Conservation (phyloP, 805 yeast genomes). For the Candida broadrunensis region DNA sequence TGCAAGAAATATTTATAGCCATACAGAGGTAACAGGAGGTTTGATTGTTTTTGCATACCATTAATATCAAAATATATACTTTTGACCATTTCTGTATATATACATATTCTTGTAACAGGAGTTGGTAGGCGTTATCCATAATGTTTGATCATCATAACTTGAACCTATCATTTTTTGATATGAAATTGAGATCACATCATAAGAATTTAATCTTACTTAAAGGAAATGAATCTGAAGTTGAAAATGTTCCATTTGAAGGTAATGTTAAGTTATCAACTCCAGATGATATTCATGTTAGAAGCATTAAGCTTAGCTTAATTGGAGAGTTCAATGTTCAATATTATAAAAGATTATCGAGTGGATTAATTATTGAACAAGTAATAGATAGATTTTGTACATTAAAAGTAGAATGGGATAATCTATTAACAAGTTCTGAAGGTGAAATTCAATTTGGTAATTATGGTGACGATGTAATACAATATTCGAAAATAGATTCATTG, state of each 20-base stretch:
- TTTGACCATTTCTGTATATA: no score
- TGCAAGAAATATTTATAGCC: no score
- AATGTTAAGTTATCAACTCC: constrained; percentile 45
- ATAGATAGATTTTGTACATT: constrained; percentile 38
- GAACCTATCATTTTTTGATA: constrained; percentile 33
- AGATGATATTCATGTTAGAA: constrained; percentile 37
- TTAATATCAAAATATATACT: no score
- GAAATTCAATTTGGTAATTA: constrained; percentile 37
- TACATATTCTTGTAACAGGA: no score
- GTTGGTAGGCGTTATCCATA: no score
- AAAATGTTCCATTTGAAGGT: constrained; percentile 43
- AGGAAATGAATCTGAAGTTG: constrained; percentile 46
- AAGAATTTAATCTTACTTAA: constrained; percentile 40
- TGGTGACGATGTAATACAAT: constrained; percentile 25
- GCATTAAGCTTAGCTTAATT: constrained; percentile 33
- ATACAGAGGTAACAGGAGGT: no score
- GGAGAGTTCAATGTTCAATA: constrained; percentile 46
- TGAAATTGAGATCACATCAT: constrained; percentile 36
- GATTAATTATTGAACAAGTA: constrained; percentile 29
- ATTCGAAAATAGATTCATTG: not conserved
- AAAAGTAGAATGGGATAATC: constrained; percentile 47
- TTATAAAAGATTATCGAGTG: constrained; percentile 28
- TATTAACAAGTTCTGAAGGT: constrained; percentile 40
- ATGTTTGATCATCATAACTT: constrained; percentile 8
- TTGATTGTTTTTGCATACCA: no score